These are phyloP conservation scores for Paecilomyces sp. DNA, from an alignment of 2,329 filamentous ascomycete genomes.

Conservation along the genomic window DNA sequence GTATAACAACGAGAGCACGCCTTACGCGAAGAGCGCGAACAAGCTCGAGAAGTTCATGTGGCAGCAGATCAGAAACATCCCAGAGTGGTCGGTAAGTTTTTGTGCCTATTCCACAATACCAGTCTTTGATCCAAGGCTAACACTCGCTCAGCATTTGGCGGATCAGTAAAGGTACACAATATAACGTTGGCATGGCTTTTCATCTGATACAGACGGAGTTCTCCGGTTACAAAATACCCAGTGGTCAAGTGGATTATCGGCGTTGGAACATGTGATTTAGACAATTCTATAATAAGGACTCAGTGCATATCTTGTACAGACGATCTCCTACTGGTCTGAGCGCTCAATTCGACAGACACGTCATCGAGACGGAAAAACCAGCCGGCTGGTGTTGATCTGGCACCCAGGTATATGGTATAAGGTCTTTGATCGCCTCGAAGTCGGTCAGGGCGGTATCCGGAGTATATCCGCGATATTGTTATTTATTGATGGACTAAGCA, in stretches of 20 bases:
- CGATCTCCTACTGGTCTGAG: not conserved
- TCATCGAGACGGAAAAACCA: not conserved
- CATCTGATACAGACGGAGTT: conserved; percentile 9
- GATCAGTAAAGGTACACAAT: conserved; percentile 12
- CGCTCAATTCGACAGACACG: not conserved
- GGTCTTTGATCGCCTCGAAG: not conserved
- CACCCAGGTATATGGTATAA: not conserved
- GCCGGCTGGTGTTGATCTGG: not conserved
- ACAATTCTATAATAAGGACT: not conserved
- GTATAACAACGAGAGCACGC: conserved; percentile 93
- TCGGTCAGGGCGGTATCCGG: not conserved
- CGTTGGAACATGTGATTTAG: not conserved
- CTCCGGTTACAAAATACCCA: conserved; percentile 1
- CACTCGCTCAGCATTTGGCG: conserved; percentile 30
- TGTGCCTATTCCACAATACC: not conserved
- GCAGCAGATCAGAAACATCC: conserved; percentile 82
- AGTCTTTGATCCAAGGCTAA: conserved; percentile 5
- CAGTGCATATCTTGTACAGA: not conserved
- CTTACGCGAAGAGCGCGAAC: conserved; percentile 91
- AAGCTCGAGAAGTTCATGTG: conserved; percentile 94
- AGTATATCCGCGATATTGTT: no score
- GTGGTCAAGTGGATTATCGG: not conserved
- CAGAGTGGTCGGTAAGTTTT: conserved; percentile 70
- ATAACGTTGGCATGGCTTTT: conserved; percentile 15
- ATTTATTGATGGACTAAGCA: not conserved